These are phyloP conservation scores for Plantago major DNA, from an alignment of 257 asterid species.

Conservation along the genomic window DNA sequence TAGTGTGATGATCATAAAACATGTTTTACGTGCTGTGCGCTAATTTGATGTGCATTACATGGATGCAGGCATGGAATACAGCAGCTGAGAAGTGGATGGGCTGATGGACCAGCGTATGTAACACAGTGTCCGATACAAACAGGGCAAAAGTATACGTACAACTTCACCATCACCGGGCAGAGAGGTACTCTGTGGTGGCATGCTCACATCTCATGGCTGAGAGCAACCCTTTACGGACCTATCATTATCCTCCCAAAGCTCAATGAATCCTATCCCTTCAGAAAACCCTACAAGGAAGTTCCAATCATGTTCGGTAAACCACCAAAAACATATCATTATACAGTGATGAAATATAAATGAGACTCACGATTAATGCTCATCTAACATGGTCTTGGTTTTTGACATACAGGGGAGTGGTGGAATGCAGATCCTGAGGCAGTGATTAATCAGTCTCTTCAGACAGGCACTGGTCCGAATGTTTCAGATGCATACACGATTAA, in stretches of 20 bases:
- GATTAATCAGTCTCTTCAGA: slow-evolving; percentile 56
- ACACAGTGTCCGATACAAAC: slow-evolving; percentile 70
- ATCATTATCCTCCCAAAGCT: slow-evolving; percentile 49
- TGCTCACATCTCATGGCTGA: slow-evolving; percentile 62
- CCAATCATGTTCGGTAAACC: slow-evolving; percentile 50
- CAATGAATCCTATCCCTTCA: slow-evolving; percentile 58
- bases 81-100: slow-evolving; percentile 63
- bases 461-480: slow-evolving; percentile 61
- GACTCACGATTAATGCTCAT: background rate
- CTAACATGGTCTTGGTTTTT: slow-evolving; percentile 4
- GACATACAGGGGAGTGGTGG: slow-evolving; percentile 66
- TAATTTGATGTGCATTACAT: background rate
- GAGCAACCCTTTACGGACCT: slow-evolving; percentile 60
- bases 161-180: slow-evolving; percentile 67
- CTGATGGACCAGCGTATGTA: slow-evolving; percentile 63
- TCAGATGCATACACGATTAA: slow-evolving; percentile 74
- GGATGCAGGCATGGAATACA: slow-evolving; percentile 58
- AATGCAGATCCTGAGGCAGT: slow-evolving; percentile 62
- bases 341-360: background rate
- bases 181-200: slow-evolving; percentile 74
- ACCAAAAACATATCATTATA: background rate
- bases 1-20: background rate
- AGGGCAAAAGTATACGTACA: slow-evolving; percentile 47
- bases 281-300: slow-evolving; percentile 57
- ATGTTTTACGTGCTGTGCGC: background rate